phyloP scores from a whole-genome alignment of 768 basidiomycete genomes.

The Russula virescens region DNA sequence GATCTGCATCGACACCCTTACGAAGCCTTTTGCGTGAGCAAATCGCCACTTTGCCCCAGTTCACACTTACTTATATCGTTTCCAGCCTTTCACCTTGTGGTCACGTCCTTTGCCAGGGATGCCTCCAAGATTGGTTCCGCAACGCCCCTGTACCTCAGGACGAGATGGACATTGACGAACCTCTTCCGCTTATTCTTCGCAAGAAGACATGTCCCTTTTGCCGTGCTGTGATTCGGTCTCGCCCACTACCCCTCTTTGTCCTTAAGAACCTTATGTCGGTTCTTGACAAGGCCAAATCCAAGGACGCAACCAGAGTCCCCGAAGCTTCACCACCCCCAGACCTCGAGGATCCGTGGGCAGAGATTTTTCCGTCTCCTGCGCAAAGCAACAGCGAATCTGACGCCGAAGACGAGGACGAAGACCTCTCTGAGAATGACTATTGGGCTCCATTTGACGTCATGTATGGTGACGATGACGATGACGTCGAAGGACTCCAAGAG shows the following conservation, averaged over 20 bases:
- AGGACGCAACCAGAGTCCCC: slow-evolving; percentile 23
- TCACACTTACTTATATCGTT: slow-evolving; percentile 20
- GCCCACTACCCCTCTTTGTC: slow-evolving; percentile 65
- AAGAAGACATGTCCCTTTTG: slow-evolving; percentile 72
- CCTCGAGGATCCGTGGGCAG: slow-evolving; percentile 63
- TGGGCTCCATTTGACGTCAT: slow-evolving; percentile 26
- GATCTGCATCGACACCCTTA: slow-evolving; percentile 67
- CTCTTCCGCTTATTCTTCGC: slow-evolving; percentile 47
- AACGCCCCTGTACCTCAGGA: slow-evolving; percentile 49
- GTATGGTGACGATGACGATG: slow-evolving; percentile 27
- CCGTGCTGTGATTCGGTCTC: slow-evolving; percentile 47
- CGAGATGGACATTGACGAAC: slow-evolving; percentile 40
- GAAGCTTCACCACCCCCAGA: slow-evolving; percentile 32
- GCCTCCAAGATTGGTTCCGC: slow-evolving; percentile 75
- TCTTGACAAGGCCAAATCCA: slow-evolving; percentile 40
- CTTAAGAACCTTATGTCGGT: slow-evolving; percentile 54
- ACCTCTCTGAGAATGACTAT: slow-evolving; percentile 28
- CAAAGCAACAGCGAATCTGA: slow-evolving; percentile 29
- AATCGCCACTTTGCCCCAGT: neutral
- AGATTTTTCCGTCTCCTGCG: slow-evolving; percentile 48
- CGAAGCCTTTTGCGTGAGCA: slow-evolving; percentile 62
- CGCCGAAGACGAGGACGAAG: slow-evolving; percentile 31
- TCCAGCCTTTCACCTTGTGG: slow-evolving; percentile 67
- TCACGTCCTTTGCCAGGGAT: slow-evolving; percentile 66
- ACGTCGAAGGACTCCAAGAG: slow-evolving; percentile 25